Conservation (phyloP, 2,329 filamentous ascomycete genomes). For the Alternaria infectoria region DNA sequence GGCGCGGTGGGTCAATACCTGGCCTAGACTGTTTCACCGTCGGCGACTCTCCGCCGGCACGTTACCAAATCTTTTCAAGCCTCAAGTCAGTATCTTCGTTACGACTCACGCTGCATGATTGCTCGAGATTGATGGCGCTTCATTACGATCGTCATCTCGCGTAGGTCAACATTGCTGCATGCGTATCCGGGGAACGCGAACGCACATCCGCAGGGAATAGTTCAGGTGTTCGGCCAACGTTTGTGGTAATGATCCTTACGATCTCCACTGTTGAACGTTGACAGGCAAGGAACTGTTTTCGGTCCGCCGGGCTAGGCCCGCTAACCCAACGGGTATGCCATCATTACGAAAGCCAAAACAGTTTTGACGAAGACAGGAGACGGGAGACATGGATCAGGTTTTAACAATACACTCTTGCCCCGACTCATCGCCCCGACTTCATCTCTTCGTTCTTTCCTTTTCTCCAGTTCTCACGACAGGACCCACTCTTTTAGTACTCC, state of each 20-base stretch:
- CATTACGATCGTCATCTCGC: slow-evolving; percentile 3
- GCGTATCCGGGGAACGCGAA: not conserved
- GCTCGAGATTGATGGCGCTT: not conserved
- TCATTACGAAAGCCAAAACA: slow-evolving; percentile 3
- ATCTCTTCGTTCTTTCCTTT: not conserved
- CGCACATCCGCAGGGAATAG: not conserved
- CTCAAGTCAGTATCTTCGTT: not conserved
- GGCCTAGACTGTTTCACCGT: slow-evolving; percentile 3
- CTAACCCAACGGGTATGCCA: not conserved
- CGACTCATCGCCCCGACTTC: not conserved
- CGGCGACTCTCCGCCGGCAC: not conserved
- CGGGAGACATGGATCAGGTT: not conserved
- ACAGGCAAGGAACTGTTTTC: slow-evolving; percentile 1
- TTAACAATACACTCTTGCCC: slow-evolving; percentile 1
- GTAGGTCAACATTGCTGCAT: not conserved
- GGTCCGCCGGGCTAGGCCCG: not conserved
- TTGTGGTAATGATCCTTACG: slow-evolving; percentile 1
- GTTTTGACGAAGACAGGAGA: not conserved
- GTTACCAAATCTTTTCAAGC: not conserved
- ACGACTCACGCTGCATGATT: not conserved
- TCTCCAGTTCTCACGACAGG: not conserved
- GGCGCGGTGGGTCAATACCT: not conserved
- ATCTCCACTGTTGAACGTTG: not conserved
- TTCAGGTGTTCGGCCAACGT: not conserved
- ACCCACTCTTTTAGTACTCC: not conserved